Evolutionary conservation across 148 eudicot species (phyloP).

Genomic region (Pouteria glomerata): DNA sequence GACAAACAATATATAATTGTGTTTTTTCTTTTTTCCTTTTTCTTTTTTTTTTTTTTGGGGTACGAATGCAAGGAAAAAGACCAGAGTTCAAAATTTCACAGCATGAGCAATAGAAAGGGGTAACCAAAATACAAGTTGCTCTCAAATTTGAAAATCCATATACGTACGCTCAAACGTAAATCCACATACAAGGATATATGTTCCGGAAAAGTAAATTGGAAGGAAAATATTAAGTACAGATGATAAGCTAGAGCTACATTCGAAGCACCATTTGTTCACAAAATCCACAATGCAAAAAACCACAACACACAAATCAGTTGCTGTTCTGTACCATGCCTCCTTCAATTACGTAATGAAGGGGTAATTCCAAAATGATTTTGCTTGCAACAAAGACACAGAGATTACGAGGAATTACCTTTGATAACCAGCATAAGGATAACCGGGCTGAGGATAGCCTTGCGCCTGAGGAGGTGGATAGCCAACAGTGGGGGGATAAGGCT

Average conservation of each 20-base stretch:
- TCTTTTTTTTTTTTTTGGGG: too few relatives aligned
- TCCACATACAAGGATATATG: background rate
- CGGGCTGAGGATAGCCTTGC: background rate
- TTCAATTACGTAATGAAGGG: background rate
- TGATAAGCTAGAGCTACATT: too few relatives aligned
- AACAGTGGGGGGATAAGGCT: constrained; percentile 44
- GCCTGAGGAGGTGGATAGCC: constrained; percentile 54
- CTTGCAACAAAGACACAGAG: too few relatives aligned
- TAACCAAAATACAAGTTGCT: background rate
- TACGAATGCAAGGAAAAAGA: background rate
- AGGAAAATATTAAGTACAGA: background rate
- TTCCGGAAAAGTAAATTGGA: background rate
- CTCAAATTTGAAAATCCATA: background rate
- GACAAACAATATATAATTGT: too few relatives aligned
- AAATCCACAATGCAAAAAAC: background rate
- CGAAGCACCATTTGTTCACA: too few relatives aligned
- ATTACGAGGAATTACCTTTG: background rate
- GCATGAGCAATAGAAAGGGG: background rate
- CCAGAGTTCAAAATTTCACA: background rate
- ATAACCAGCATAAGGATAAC: background rate
- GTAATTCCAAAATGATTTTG: background rate
- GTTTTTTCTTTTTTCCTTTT: too few relatives aligned
- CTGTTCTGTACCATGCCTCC: too few relatives aligned
- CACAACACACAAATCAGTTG: background rate
- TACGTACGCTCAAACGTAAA: background rate